Evolutionary conservation across 2,329 filamentous ascomycete species (phyloP).

Genomic region (Neofusicoccum parvum): DNA sequence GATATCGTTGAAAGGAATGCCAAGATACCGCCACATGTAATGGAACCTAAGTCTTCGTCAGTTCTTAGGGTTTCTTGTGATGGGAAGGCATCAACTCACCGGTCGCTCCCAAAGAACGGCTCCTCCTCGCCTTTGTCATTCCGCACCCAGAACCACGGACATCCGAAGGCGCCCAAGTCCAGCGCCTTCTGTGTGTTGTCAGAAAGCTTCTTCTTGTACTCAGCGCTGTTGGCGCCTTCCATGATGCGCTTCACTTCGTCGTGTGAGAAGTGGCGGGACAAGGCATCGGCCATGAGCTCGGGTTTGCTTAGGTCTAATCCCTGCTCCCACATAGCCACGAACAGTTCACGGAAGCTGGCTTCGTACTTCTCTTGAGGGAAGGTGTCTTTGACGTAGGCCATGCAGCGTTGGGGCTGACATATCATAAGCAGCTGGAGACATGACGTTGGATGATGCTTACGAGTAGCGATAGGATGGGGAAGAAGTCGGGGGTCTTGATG

Average conservation of each 20-base stretch:
- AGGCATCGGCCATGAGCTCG: slow-evolving; percentile 51
- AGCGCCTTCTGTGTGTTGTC: slow-evolving; percentile 59
- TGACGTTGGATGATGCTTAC: slow-evolving; percentile 30
- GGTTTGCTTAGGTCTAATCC: slow-evolving; percentile 63
- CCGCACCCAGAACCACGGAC: slow-evolving; percentile 73
- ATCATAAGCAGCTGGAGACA: slow-evolving; percentile 19
- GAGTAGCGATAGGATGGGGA: slow-evolving; percentile 58
- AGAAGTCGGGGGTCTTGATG: slow-evolving; percentile 51
- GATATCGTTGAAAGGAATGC: slow-evolving; percentile 61
- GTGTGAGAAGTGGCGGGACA: slow-evolving; percentile 52
- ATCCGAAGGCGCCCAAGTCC: slow-evolving; percentile 71
- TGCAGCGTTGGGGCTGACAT: slow-evolving; percentile 61
- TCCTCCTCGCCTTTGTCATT: slow-evolving; percentile 54
- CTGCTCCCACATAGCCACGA: slow-evolving; percentile 64
- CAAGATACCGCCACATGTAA: slow-evolving; percentile 69
- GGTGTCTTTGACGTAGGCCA: slow-evolving; percentile 63
- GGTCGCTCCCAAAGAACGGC: slow-evolving; percentile 77
- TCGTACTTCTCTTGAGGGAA: slow-evolving; percentile 52
- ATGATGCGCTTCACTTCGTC: slow-evolving; percentile 61
- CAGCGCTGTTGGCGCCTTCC: slow-evolving; percentile 50
- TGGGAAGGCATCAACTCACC: slow-evolving; percentile 42
- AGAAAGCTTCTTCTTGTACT: slow-evolving; percentile 58
- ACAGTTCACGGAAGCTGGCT: slow-evolving; percentile 57
- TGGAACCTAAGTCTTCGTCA: slow-evolving; percentile 55
- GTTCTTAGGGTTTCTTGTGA: background rate